Evolutionary conservation across 345 rosid species (phyloP).

Genomic region (Clarkia xantiana): DNA sequence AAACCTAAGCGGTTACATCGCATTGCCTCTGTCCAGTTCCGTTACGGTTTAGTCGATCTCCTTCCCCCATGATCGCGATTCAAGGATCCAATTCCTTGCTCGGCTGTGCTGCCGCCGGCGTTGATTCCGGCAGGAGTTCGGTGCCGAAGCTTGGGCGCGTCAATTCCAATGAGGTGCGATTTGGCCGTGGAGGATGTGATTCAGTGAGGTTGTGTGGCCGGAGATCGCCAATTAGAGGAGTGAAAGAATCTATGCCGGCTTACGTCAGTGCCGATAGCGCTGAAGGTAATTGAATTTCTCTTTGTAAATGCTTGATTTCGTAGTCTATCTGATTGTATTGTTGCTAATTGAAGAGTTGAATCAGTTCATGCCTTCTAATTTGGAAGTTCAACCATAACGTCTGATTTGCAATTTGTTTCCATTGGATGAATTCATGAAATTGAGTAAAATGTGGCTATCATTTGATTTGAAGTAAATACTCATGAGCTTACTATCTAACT

Average conservation of each 20-base stretch:
- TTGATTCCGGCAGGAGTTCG: slow-evolving; percentile 5
- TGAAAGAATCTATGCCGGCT: slow-evolving; percentile 23
- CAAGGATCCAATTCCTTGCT: slow-evolving; percentile 12
- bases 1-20: too few relatives aligned
- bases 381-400: too few relatives aligned
- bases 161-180: slow-evolving; percentile 5
- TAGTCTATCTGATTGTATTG: too few relatives aligned
- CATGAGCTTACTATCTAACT: too few relatives aligned
- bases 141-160: slow-evolving; percentile 11
- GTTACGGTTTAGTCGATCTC: slow-evolving; percentile 1
- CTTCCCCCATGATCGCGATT: slow-evolving; percentile 4
- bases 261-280: slow-evolving; percentile 8
- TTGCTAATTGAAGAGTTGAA: too few relatives aligned
- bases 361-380: too few relatives aligned
- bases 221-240: slow-evolving; percentile 29
- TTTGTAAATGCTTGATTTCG: too few relatives aligned
- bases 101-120: slow-evolving; percentile 10
- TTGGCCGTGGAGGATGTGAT: slow-evolving; percentile 1
- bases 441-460: too few relatives aligned
- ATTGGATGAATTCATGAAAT: too few relatives aligned
- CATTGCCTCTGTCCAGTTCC: background rate
- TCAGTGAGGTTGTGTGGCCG: slow-evolving; percentile 7
- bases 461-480: too few relatives aligned
- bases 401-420: too few relatives aligned
- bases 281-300: slow-evolving; percentile 1